phyloP scores from a whole-genome alignment of 345 rosid species.

The Murraya paniculata region DNA sequence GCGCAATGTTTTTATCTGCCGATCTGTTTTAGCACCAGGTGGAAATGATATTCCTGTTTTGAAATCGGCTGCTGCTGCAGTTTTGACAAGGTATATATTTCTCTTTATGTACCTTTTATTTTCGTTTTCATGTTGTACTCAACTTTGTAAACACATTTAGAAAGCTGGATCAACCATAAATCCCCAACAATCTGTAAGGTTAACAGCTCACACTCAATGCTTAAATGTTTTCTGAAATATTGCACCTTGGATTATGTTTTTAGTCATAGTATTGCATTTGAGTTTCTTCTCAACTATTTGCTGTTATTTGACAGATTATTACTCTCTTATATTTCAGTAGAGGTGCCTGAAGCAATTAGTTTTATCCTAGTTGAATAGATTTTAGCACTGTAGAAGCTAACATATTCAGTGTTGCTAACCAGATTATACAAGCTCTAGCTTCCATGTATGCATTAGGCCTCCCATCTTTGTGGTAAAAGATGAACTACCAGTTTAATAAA shows the following conservation, averaged over 20 bases:
- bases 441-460: neutral
- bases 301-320: neutral
- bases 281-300: neutral
- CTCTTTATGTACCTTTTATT: slow-evolving; percentile 1
- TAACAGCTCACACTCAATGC: neutral
- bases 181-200: neutral
- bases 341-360: neutral
- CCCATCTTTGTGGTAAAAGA: neutral
- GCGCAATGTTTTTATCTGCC: slow-evolving; percentile 51
- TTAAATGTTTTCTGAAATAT: neutral
- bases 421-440: neutral
- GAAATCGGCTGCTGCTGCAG: slow-evolving; percentile 48
- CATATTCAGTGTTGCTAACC: neutral
- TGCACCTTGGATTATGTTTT: neutral
- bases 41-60: slow-evolving; percentile 48
- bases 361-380: neutral
- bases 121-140: neutral
- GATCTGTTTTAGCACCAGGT: slow-evolving; percentile 45
- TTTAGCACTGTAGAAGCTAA: neutral
- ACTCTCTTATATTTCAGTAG: neutral
- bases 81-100: slow-evolving; percentile 45
- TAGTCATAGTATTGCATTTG: neutral
- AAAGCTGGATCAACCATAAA: neutral
- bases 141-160: neutral
- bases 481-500: neutral